A percentile compares a stretch with the other conserved stretches of the same genome.
These are phyloP conservation scores for Cyclotella sp. DNA, from an alignment of 108 stramenopile species.

Conservation along the genomic window DNA sequence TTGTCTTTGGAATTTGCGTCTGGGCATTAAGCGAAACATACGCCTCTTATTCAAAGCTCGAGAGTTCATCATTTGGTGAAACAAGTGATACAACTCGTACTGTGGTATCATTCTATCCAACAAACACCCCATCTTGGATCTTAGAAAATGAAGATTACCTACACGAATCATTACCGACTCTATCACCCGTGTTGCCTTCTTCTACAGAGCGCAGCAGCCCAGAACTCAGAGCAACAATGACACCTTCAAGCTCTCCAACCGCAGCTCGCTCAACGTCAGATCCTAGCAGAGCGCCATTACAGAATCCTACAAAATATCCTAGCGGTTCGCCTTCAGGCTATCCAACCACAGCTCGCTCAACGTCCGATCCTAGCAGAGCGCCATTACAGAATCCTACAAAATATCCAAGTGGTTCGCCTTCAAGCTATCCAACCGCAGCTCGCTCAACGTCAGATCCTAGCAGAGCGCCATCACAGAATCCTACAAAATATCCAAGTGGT, in stretches of 20 bases:
- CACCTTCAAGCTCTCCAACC: conserved; percentile 2
- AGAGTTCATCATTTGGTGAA: not conserved
- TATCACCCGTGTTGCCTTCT: not conserved
- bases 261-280: not conserved
- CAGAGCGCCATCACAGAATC: not conserved
- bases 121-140: no score
- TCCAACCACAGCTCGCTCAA: not conserved
- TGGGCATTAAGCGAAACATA: not conserved
- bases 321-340: not conserved
- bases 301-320: no score
- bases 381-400: no score
- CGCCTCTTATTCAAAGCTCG: not conserved
- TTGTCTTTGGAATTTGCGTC: conserved; percentile 11
- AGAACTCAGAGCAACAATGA: not conserved
- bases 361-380: not conserved
- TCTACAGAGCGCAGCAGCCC: not conserved
- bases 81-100: no score
- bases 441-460: not conserved
- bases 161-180: no score
- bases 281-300: conserved; percentile 3
- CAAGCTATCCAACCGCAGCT: not conserved
- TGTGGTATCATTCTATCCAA: no score
- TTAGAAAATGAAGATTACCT: no score
- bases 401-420: conserved; percentile 2
- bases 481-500: conserved; percentile 8